Conservation (phyloP, 345 rosid species). For the Salix exigua region DNA sequence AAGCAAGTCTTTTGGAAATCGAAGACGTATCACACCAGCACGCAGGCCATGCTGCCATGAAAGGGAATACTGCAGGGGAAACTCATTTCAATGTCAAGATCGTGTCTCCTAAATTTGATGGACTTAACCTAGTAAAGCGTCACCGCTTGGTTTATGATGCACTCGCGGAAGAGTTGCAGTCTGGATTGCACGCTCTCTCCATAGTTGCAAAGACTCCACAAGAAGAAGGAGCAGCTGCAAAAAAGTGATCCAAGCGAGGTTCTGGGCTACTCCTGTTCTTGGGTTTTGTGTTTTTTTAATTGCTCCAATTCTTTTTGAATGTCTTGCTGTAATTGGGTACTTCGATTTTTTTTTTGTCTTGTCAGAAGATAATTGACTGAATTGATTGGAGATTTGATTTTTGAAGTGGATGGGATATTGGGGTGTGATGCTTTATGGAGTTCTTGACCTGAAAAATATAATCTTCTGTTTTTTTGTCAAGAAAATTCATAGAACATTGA, state of each 20-base stretch:
- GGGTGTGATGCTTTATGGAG: too few relatives aligned
- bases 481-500: background rate
- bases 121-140: conserved; percentile 42
- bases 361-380: too few relatives aligned
- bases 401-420: too few relatives aligned
- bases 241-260: too few relatives aligned
- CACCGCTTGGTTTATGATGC: conserved; percentile 60
- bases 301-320: too few relatives aligned
- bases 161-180: conserved; percentile 42
- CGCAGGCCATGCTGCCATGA: conserved; percentile 60
- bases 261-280: too few relatives aligned
- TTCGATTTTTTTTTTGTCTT: too few relatives aligned
- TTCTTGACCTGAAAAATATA: too few relatives aligned
- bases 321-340: too few relatives aligned
- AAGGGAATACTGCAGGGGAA: conserved; percentile 31
- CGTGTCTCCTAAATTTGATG: conserved; percentile 48
- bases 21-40: conserved; percentile 75
- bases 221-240: conserved; percentile 23
- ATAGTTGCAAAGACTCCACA: conserved; percentile 53
- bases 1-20: conserved; percentile 41
- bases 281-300: too few relatives aligned
- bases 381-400: too few relatives aligned
- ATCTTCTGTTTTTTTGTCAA: too few relatives aligned
- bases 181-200: conserved; percentile 60
- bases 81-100: conserved; percentile 56